Base-by-base conservation (phyloP, 2,329 filamentous ascomycete genomes). In the Colletotrichum abscissum region DNA sequence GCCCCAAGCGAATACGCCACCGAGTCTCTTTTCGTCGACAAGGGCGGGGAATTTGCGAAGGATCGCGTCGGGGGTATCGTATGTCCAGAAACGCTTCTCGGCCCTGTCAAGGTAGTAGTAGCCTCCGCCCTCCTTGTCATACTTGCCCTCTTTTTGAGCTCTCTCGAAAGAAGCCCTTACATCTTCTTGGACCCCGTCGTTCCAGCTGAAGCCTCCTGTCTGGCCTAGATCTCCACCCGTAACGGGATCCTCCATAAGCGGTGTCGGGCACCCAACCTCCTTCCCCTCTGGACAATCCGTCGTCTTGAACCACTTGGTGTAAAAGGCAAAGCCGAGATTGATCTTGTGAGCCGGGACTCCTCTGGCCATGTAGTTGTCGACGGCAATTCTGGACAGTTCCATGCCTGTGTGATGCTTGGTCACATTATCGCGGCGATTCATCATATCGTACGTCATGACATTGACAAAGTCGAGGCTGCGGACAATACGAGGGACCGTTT, bases 1-100 rank as follows among this genome's bases (percentile, higher is more conserved):
- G 24, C 91, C 92, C 93, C 92, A 95, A 0, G 92, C 92, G 86
- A 95, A 94, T 5, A 93, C 89, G 19, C 93, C 93, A 1, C 93
- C 92, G 0, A 95, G 80, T 1, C 83, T 81, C 78, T 88, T 86
- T 38, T 84, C 84, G 35, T 85, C 82, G 3, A 94, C 85, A 46
- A 95, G 86, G 5, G 87, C 80, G 4, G 86, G 82, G 71, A 94
- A 90, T 82, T 95, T 95, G 69, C 84, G 83, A 14, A 80, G 76
- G 63, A 95, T 91, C 14, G 90, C 85, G 8, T 86, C 84, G 0
- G 88, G 85, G 0, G 91, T 93, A 73, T 95, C 93, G 85, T 91
- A 95, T 0, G 92, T 92, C 93, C 93, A 95, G 88, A 93, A 95
- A 35, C 92, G 79, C 67, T 87, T 82, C 75, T 89, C 85, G 5